Percentiles rank a stretch among this genome's conserved stretches.
phyloP scores from a whole-genome alignment of 208 protist genomes.

The Leishmania tropica region DNA sequence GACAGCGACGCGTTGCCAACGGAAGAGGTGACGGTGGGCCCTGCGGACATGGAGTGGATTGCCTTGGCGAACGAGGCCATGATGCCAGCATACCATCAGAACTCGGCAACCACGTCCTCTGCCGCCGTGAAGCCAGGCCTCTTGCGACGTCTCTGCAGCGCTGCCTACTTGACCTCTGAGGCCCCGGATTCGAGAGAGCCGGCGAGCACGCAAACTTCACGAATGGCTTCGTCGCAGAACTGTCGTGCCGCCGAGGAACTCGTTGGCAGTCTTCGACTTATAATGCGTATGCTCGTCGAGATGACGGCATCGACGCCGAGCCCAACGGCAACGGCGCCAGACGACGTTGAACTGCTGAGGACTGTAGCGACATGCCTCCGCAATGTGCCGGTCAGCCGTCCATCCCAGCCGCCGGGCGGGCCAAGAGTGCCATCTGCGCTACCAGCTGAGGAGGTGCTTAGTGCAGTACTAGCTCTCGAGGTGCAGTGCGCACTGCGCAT shows the following conservation, averaged over 20 bases:
- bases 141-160: conserved; percentile 16
- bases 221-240: conserved; percentile 1
- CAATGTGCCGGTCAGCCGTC: conserved; percentile 13
- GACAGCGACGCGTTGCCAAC: neutral
- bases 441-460: conserved; percentile 10
- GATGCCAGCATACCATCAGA: neutral
- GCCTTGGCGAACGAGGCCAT: conserved; percentile 11
- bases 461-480: conserved; percentile 18
- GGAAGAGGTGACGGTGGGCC: neutral
- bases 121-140: neutral
- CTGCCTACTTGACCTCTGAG: neutral
- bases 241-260: conserved; percentile 8
- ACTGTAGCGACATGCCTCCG: conserved; percentile 27
- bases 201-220: too few relatives aligned
- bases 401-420: neutral
- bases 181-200: neutral
- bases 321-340: neutral
- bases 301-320: neutral
- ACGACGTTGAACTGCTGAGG: conserved; percentile 24
- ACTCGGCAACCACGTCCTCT: too few relatives aligned
- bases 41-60: conserved; percentile 36
- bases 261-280: conserved; percentile 12
- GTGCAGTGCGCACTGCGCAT: conserved; percentile 22
- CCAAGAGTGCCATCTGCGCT: too few relatives aligned
- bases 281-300: conserved; percentile 3